Evolutionary conservation across 163 green algal species (phyloP).

Genomic region (Botryococcus braunii): DNA sequence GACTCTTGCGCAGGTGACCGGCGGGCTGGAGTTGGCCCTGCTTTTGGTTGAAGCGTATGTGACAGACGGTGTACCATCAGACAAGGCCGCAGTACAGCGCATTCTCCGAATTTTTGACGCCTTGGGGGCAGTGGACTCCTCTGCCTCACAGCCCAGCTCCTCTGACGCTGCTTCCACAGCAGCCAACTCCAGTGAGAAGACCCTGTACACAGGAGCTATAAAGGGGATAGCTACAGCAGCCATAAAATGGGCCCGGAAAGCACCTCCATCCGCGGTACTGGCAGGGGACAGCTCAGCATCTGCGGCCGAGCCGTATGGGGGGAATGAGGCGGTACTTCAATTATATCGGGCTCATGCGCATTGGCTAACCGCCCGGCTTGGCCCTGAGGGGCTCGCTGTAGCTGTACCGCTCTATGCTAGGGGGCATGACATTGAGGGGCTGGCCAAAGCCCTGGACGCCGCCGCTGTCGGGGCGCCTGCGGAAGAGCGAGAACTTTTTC

Average conservation of each 20-base stretch:
- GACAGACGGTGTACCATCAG: background rate
- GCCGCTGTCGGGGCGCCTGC: background rate
- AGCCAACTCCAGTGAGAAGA: background rate
- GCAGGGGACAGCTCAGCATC: no score
- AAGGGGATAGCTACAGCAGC: background rate
- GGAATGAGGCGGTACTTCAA: background rate
- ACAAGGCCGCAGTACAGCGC: background rate
- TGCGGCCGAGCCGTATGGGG: no score
- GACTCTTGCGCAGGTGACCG: slow-evolving; percentile 7
- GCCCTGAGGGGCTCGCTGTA: background rate
- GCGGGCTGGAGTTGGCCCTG: background rate
- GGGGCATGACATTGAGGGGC: background rate
- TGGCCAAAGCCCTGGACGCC: background rate
- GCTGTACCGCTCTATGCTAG: background rate
- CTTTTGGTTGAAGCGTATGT: slow-evolving; percentile 2
- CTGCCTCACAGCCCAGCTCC: no score
- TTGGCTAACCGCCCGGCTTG: no score
- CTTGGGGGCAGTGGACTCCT: no score
- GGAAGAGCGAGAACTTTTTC: background rate
- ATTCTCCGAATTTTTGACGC: background rate
- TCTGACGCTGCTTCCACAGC: no score
- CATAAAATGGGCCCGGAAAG: slow-evolving; percentile 1
- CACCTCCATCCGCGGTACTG: no score
- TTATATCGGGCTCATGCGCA: background rate
- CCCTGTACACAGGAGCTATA: background rate